Base-by-base conservation (phyloP, 371 early-diverging fungal genomes). In the Mortierella sp. region DNA sequence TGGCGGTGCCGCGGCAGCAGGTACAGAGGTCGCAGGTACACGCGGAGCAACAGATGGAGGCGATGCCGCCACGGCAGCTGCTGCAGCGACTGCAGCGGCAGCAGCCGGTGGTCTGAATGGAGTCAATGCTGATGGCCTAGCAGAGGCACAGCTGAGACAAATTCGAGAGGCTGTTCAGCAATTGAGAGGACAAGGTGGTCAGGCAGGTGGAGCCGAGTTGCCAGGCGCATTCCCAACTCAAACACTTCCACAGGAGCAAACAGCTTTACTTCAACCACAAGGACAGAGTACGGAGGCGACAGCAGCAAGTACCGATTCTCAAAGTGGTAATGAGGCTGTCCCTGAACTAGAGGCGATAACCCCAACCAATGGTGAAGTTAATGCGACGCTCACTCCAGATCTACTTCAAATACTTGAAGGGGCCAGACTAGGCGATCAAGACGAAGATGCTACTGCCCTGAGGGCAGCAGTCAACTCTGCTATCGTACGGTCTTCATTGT, bases 131-230 rank as follows among this genome's bases (percentile, higher is more conserved):
- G 70, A 64, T n/a, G 75, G 68, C 19, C 60, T 82, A 45, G 74
- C 75, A 19, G 69, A 72, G 48, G 80, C 59, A 1, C 74, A 73
- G 61, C 56, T 82, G 23, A 66, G 73, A 46, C 70, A 67, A 25
- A 60, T 82, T n/a, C 59, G 81, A 23, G 69, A 60, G 25, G 76
- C 83, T 47, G 67, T 82, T 58, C 64, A 81, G 16, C 72, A 71
- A 53, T 57, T 80, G 19, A 72, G 74, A n/a, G 56, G 61, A 48
- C 65, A 61, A 50, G 59, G 28, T 37, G 64, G 63, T 9, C 66
- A 65, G 52, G 81, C 74, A 18, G 44, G 55, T 26, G 57, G 57
- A 9, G 26, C 57, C 4, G 70, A 57, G 15, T 15, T 57, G 7
- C 68, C 74, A 52, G 68, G 68, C 11, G 68, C 68, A 7, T 67